Conservation (phyloP, 805 yeast genomes). For the Alloascoidea hylecoeti region DNA sequence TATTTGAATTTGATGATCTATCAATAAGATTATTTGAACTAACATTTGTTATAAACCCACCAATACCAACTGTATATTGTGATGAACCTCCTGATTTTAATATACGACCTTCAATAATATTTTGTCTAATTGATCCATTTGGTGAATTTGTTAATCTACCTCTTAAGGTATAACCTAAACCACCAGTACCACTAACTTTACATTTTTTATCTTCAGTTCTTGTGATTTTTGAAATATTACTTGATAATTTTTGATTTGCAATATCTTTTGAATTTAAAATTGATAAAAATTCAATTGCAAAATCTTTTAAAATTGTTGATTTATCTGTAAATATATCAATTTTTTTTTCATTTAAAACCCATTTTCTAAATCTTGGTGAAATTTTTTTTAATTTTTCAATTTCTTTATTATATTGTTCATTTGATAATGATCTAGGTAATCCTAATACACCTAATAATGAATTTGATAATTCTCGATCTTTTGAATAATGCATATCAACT, state of each 20-base stretch:
- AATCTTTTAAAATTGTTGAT: conserved; percentile 21
- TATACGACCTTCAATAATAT: conserved; percentile 58
- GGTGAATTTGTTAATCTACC: conserved; percentile 64
- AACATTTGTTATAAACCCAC: conserved; percentile 24
- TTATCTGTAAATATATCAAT: conserved; percentile 17
- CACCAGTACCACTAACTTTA: conserved; percentile 48
- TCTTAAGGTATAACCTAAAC: conserved; percentile 51
- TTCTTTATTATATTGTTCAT: not conserved
- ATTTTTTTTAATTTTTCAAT: too few species aligned
- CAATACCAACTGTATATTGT: not conserved
- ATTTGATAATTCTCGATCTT: not conserved
- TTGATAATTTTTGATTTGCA: not conserved
- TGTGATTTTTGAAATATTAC: not conserved
- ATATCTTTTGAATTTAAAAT: conserved; percentile 9
- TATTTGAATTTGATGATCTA: conserved; percentile 23
- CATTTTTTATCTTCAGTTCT: not conserved
- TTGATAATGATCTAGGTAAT: not conserved
- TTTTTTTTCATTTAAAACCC: conserved; percentile 21
- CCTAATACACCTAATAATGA: not conserved
- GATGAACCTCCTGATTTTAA: conserved; percentile 17
- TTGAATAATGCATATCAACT: too few species aligned
- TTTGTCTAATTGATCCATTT: conserved; percentile 42
- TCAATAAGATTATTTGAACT: conserved; percentile 16
- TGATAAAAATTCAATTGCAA: conserved; percentile 22
- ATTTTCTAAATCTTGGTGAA: not conserved